Percentiles rank a stretch among this genome's conserved stretches.
These are phyloP conservation scores for Pseudodiploospora longispora DNA, from an alignment of 2,329 filamentous ascomycete genomes.

Conservation along the genomic window DNA sequence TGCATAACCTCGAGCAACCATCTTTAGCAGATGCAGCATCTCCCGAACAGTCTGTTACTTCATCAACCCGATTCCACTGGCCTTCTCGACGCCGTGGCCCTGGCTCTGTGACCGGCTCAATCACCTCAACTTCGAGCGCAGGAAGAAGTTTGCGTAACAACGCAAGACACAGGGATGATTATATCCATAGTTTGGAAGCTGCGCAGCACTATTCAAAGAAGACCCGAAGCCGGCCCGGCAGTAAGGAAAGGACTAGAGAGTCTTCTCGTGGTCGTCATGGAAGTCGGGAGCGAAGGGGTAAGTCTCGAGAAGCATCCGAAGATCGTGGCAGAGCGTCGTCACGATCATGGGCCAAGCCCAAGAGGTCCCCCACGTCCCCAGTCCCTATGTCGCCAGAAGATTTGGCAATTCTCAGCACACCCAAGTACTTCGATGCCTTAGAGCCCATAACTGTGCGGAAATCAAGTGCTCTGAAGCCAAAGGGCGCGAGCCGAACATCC, in stretches of 20 bases:
- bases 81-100: constrained; percentile 45
- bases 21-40: constrained; percentile 46
- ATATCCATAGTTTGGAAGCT: constrained; percentile 78
- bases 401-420: constrained; percentile 52
- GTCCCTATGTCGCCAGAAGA: constrained; percentile 93
- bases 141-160: constrained; percentile 42
- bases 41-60: constrained; percentile 45
- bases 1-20: constrained; percentile 48
- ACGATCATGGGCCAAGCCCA: constrained; percentile 63
- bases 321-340: constrained; percentile 60
- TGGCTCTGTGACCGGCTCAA: constrained; percentile 48
- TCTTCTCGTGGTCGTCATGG: constrained; percentile 37
- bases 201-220: constrained; percentile 56
- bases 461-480: constrained; percentile 23
- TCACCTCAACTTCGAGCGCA: constrained; percentile 47
- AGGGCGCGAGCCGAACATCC: constrained; percentile 37
- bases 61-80: constrained; percentile 48
- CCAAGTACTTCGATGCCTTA: constrained; percentile 23
- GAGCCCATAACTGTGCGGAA: constrained; percentile 41
- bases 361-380: constrained; percentile 84
- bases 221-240: constrained; percentile 47
- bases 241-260: constrained; percentile 36
- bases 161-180: constrained; percentile 65
- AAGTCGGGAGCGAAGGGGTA: constrained; percentile 42
- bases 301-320: constrained; percentile 55